These are phyloP conservation scores for Komagataella pseudopastoris DNA, from an alignment of 805 yeast species.

Conservation along the genomic window DNA sequence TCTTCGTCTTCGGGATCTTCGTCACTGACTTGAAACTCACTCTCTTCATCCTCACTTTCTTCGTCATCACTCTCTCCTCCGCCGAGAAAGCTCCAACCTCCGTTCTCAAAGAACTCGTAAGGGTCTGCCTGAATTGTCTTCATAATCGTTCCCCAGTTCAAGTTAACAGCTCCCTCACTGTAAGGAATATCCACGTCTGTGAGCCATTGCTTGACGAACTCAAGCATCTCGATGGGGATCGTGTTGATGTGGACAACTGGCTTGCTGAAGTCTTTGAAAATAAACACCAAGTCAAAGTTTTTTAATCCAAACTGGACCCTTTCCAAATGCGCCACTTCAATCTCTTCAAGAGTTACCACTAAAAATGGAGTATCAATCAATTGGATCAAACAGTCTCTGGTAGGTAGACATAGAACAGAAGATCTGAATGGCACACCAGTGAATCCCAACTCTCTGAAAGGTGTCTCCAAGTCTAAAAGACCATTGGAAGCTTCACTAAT, in stretches of 20 bases:
- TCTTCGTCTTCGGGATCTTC: constrained; percentile 1
- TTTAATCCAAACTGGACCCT: constrained; percentile 95
- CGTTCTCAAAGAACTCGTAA: constrained; percentile 83
- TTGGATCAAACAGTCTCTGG: constrained; percentile 92
- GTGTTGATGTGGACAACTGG: constrained; percentile 91
- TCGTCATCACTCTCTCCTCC: constrained; percentile 77
- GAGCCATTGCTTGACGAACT: constrained; percentile 90
- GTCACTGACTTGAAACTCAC: constrained; percentile 40
- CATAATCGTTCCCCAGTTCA: constrained; percentile 94
- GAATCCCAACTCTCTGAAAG: constrained; percentile 93
- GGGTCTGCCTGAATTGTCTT: constrained; percentile 88
- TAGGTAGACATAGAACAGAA: constrained; percentile 89
- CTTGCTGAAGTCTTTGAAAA: constrained; percentile 77
- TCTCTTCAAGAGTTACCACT: constrained; percentile 82
- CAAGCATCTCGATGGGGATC: constrained; percentile 84
- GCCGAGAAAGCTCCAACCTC: constrained; percentile 85
- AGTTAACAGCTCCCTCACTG: constrained; percentile 89
- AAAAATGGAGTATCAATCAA: constrained; percentile 89
- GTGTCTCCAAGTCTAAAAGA: constrained; percentile 76
- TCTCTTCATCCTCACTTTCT: constrained; percentile 54
- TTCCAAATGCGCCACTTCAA: constrained; percentile 90
- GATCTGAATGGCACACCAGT: constrained; percentile 96
- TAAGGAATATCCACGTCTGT: constrained; percentile 95
- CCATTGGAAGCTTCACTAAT: constrained; percentile 85
- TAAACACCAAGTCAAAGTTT: constrained; percentile 94